Percentiles rank a stretch among this genome's conserved stretches.
These are phyloP conservation scores for Penicillium verrucosum DNA, from an alignment of 2,329 filamentous ascomycete species.

Conservation along the genomic window DNA sequence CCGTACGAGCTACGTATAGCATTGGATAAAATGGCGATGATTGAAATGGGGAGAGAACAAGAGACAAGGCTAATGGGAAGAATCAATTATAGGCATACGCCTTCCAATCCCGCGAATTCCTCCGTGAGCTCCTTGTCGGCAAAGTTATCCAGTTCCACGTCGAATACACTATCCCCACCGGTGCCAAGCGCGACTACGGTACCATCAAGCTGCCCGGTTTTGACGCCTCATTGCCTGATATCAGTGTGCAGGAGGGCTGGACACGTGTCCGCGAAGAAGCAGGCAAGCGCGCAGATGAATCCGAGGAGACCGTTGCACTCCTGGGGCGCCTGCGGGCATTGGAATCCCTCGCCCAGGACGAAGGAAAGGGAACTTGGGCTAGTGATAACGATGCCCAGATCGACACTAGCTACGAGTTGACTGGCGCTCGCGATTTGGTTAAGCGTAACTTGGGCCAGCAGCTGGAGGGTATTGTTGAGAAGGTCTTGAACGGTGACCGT, in stretches of 20 bases:
- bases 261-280: slow-evolving; percentile 91
- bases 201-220: slow-evolving; percentile 64
- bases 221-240: slow-evolving; percentile 77
- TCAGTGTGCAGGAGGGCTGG: slow-evolving; percentile 84
- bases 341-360: slow-evolving; percentile 73
- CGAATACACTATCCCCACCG: slow-evolving; percentile 80
- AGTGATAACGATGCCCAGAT: slow-evolving; percentile 62
- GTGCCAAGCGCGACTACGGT: slow-evolving; percentile 81
- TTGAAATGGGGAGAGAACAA: no score
- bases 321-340: slow-evolving; percentile 74
- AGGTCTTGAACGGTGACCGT: slow-evolving; percentile 86
- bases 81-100: slow-evolving; percentile 61
- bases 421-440: slow-evolving; percentile 70
- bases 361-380: slow-evolving; percentile 78
- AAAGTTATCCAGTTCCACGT: slow-evolving; percentile 82
- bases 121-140: slow-evolving; percentile 78
- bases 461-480: slow-evolving; percentile 82
- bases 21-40: neutral
- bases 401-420: slow-evolving; percentile 76
- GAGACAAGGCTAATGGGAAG: neutral
- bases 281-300: slow-evolving; percentile 77
- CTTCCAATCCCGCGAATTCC: slow-evolving; percentile 91
- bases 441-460: slow-evolving; percentile 81
- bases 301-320: slow-evolving; percentile 66
- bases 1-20: neutral